Percentiles rank a stretch among this genome's conserved stretches.
Conservation (phyloP, 1,284 basidiomycete species). For the Apiotrichum porosum region DNA sequence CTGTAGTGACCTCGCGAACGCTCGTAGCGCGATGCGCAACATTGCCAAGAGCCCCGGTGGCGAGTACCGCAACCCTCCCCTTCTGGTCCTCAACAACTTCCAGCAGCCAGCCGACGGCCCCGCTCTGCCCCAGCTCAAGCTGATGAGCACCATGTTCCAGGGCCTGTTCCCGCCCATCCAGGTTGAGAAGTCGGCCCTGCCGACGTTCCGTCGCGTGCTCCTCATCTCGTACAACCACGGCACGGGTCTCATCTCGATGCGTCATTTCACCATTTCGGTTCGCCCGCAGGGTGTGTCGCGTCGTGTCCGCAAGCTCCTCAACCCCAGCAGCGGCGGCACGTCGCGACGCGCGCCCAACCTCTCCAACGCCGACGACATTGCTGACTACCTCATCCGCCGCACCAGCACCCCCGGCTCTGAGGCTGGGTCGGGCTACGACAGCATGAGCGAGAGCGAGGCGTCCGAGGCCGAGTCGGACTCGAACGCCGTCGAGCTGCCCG, state of each 20-base stretch:
- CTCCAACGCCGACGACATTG: slow-evolving; percentile 84
- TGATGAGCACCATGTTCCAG: slow-evolving; percentile 55
- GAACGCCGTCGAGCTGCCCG: slow-evolving; percentile 68
- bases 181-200: slow-evolving; percentile 67
- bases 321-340: slow-evolving; percentile 48
- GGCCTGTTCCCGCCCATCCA: slow-evolving; percentile 54
- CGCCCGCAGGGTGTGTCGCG: slow-evolving; percentile 90
- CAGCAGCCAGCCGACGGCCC: slow-evolving; percentile 49
- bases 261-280: slow-evolving; percentile 93
- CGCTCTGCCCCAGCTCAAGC: slow-evolving; percentile 49
- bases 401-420: slow-evolving; percentile 45
- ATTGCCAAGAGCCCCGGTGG: slow-evolving; percentile 45
- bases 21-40: slow-evolving; percentile 28
- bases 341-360: slow-evolving; percentile 60
- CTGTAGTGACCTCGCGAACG: slow-evolving; percentile 18
- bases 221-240: slow-evolving; percentile 87
- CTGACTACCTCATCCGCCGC: slow-evolving; percentile 83
- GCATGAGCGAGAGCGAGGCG: slow-evolving; percentile 57
- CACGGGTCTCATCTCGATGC: slow-evolving; percentile 81
- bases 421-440: slow-evolving; percentile 64
- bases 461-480: slow-evolving; percentile 73
- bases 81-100: slow-evolving; percentile 52
- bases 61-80: slow-evolving; percentile 49
- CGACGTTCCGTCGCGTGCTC: slow-evolving; percentile 83
- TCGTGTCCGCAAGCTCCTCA: slow-evolving; percentile 80